These are phyloP conservation scores for Yamadazyma sp. DNA, from an alignment of 1,139 yeast species.

Conservation along the genomic window DNA sequence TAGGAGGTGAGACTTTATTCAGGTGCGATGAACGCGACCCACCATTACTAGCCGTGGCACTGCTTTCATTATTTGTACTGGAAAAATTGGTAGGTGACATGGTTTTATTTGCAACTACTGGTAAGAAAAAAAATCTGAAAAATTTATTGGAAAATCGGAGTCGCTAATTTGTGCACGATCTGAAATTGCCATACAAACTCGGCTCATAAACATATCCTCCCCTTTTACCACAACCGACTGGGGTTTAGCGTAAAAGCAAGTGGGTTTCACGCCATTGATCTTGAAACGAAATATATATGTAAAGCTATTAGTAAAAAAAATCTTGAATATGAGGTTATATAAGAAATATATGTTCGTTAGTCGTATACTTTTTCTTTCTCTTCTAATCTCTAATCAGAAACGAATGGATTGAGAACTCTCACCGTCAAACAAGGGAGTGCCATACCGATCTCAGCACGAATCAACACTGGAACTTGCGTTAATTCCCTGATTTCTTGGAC, in stretches of 20 bases:
- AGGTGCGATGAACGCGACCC: not conserved
- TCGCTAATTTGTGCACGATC: not conserved
- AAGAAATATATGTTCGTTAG: constrained; percentile 6
- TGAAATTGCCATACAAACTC: no score
- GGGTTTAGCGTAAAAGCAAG: no score
- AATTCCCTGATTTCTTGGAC: constrained; percentile 84
- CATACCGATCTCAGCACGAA: constrained; percentile 93
- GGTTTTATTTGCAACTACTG: not conserved
- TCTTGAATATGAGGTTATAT: not conserved
- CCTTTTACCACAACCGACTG: not conserved
- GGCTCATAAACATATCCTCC: no score
- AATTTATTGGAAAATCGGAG: constrained; percentile 1
- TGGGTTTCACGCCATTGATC: no score
- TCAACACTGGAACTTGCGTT: constrained; percentile 75
- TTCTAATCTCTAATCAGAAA: constrained; percentile 11
- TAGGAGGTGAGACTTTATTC: constrained; percentile 16
- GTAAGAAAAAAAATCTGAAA: not conserved
- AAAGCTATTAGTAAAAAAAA: no score
- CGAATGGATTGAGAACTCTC: constrained; percentile 88
- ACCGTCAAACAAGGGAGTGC: constrained; percentile 94
- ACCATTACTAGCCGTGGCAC: not conserved
- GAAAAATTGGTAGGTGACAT: constrained; percentile 1
- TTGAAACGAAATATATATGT: no score
- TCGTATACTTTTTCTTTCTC: constrained; percentile 4
- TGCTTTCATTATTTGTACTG: not conserved